Evolutionary conservation across 352 stramenopile species (phyloP).

Genomic region (Aphanomyces invadans): DNA sequence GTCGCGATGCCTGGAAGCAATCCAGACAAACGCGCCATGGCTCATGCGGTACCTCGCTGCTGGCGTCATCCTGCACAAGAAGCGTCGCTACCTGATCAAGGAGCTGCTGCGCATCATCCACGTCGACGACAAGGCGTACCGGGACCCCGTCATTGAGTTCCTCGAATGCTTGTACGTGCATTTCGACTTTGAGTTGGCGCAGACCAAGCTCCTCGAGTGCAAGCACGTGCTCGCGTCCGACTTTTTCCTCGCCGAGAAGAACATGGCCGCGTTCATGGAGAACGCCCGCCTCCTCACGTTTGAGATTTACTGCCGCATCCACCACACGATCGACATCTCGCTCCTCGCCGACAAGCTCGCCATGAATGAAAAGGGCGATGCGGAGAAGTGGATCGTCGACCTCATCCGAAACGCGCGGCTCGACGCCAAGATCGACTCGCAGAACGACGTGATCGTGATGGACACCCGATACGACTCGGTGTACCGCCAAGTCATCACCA

Average conservation of each 20-base stretch:
- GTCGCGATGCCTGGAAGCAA: constrained; percentile 89
- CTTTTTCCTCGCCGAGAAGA: constrained; percentile 96
- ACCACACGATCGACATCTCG: constrained; percentile 98
- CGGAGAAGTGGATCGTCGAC: constrained; percentile 99
- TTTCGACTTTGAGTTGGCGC: constrained; percentile 98
- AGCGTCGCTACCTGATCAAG: constrained; percentile 88
- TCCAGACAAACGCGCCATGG: constrained; percentile 98
- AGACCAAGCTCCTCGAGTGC: constrained; percentile 90
- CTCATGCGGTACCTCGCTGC: constrained; percentile 95
- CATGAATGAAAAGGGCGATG: constrained; percentile 92
- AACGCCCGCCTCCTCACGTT: constrained; percentile 96
- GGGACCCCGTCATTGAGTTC: constrained; percentile 89
- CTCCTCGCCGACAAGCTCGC: constrained; percentile 94
- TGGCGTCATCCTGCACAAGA: constrained; percentile 96
- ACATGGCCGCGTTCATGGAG: constrained; percentile 98
- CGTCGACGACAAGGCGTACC: constrained; percentile 76
- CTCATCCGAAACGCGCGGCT: constrained; percentile 95
- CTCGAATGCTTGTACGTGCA: constrained; percentile 96
- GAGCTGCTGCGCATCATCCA: constrained; percentile 95
- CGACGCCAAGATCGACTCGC: constrained; percentile 98
- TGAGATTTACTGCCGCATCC: constrained; percentile 99
- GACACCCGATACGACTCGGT: constrained; percentile 86
- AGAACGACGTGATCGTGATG: constrained; percentile 97
- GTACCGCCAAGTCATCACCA: constrained; percentile 96
- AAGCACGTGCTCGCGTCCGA: constrained; percentile 93